Evolutionary conservation across 768 basidiomycete genomes (phyloP).

Genomic region (Vararia minispora): DNA sequence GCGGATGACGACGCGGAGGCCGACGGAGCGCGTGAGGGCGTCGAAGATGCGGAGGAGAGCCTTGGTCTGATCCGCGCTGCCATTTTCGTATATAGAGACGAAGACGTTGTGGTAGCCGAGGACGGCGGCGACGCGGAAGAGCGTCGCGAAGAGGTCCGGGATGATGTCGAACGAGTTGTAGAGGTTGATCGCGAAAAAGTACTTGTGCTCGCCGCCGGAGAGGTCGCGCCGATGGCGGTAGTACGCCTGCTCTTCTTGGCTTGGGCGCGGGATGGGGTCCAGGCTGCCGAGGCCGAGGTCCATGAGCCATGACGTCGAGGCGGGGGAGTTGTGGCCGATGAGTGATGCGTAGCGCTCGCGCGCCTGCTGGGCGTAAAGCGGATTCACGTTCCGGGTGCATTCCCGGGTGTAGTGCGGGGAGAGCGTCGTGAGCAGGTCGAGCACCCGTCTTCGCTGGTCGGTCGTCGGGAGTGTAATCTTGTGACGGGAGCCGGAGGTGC

Average conservation of each 20-base stretch:
- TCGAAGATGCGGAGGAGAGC: constrained; percentile 93
- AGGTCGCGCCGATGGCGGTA: constrained; percentile 20
- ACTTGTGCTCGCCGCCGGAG: constrained; percentile 73
- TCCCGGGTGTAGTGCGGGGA: constrained; percentile 89
- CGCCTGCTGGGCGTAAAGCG: constrained; percentile 77
- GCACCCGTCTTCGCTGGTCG: constrained; percentile 75
- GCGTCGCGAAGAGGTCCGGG: constrained; percentile 91
- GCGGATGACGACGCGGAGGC: constrained; percentile 86
- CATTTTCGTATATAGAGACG: constrained; percentile 98
- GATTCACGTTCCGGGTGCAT: constrained; percentile 79
- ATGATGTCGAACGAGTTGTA: constrained; percentile 99
- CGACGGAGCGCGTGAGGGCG: constrained; percentile 80
- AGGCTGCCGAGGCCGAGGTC: constrained; percentile 30
- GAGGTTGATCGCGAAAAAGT: constrained; percentile 98
- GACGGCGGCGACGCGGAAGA: constrained; percentile 87
- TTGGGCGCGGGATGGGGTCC: constrained; percentile 25
- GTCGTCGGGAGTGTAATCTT: constrained; percentile 66
- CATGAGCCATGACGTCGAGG: constrained; percentile 50
- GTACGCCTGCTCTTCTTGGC: constrained; percentile 26
- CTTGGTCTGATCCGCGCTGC: constrained; percentile 98
- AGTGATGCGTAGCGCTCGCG: constrained; percentile 77
- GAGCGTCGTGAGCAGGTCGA: constrained; percentile 79
- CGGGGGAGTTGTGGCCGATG: constrained; percentile 61
- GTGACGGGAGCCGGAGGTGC: constrained; percentile 34
- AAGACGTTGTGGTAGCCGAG: constrained; percentile 97